phyloP scores from a whole-genome alignment of 352 stramenopile genomes.

The Aphanomyces invadans region DNA sequence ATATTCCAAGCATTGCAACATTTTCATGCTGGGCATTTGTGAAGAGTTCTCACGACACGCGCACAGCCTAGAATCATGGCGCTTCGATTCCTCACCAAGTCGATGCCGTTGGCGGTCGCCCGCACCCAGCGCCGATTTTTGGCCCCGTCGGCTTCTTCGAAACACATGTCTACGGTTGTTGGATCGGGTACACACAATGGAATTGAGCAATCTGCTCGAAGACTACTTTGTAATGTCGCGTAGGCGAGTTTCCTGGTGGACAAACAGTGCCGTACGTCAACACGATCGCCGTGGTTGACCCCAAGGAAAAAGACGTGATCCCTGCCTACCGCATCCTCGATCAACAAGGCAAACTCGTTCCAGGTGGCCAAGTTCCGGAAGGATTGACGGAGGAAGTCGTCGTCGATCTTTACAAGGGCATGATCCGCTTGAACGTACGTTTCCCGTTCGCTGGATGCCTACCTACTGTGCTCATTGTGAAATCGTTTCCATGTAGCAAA shows the following conservation, averaged over 20 bases:
- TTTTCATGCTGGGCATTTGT: too few species aligned
- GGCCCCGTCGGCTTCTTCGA: neutral
- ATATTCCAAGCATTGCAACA: too few species aligned
- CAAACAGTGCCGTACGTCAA: slow-evolving; percentile 84
- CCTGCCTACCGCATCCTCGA: slow-evolving; percentile 89
- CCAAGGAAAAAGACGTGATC: slow-evolving; percentile 70
- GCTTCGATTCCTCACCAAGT: slow-evolving; percentile 18
- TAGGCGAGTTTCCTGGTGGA: slow-evolving; percentile 64
- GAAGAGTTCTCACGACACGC: neutral
- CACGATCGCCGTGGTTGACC: slow-evolving; percentile 81
- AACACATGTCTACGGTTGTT: slow-evolving; percentile 15
- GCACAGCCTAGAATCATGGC: slow-evolving; percentile 3
- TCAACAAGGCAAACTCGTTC: slow-evolving; percentile 68
- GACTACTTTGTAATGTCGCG: too few species aligned
- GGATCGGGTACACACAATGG: too few species aligned
- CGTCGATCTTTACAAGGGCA: slow-evolving; percentile 81
- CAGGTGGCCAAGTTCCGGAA: slow-evolving; percentile 58
- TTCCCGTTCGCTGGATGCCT: neutral
- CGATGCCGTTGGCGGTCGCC: neutral
- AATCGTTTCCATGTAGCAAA: slow-evolving; percentile 52
- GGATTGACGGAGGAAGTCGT: slow-evolving; percentile 64
- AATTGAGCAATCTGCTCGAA: too few species aligned
- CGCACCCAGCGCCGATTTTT: slow-evolving; percentile 8
- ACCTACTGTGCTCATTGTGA: slow-evolving; percentile 16
- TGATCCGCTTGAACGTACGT: slow-evolving; percentile 72